Evolutionary conservation across 345 rosid species (phyloP).

Genomic region (Iberis pinnata): DNA sequence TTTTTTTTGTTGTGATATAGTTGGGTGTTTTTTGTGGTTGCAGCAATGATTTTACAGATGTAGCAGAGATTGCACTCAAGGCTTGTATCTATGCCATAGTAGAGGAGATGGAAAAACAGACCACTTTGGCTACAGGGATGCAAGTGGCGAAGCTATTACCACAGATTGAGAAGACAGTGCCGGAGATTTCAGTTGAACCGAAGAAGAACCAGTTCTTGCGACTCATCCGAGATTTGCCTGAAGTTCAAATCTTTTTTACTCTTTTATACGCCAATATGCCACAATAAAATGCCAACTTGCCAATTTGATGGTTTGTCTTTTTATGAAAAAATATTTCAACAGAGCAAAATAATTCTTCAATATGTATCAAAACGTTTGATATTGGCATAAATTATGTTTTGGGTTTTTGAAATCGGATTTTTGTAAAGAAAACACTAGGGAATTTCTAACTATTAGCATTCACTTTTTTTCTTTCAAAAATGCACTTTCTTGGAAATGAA

Average conservation of each 20-base stretch:
- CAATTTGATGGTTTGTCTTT: conserved; percentile 9
- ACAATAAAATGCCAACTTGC: conserved; percentile 2
- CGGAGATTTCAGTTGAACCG: conserved; percentile 49
- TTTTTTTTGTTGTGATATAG: not conserved
- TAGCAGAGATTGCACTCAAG: conserved; percentile 57
- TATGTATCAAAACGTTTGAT: no score
- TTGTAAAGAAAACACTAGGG: no score
- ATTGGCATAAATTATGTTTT: no score
- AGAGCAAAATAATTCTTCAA: not conserved
- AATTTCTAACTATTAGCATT: no score
- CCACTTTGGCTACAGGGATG: conserved; percentile 40
- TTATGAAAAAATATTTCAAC: not conserved
- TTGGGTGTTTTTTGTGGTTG: conserved; percentile 18
- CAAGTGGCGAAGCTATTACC: conserved; percentile 79
- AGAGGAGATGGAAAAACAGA: conserved; percentile 48
- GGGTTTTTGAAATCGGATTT: no score
- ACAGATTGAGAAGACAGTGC: conserved; percentile 52
- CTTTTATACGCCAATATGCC: conserved; percentile 71
- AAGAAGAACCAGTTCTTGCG: conserved; percentile 55
- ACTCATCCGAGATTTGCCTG: conserved; percentile 45
- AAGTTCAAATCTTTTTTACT: conserved; percentile 77
- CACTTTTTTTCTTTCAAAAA: no score
- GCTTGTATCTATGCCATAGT: conserved; percentile 43
- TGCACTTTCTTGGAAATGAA: no score
- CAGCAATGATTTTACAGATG: conserved; percentile 66